phyloP scores from a whole-genome alignment of 176 grass and related monocot genomes.

The Carex scoparia region DNA sequence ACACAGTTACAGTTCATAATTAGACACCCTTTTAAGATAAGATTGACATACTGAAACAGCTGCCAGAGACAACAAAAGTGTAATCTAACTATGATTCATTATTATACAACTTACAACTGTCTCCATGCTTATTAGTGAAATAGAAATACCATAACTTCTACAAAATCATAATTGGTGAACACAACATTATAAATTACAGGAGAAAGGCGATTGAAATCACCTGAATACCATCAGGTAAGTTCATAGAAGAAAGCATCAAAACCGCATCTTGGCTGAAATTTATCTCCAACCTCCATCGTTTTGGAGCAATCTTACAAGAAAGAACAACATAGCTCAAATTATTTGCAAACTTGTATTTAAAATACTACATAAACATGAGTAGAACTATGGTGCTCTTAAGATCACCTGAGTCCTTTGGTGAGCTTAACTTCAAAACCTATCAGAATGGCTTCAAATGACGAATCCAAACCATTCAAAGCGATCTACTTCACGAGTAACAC shows the following conservation, averaged over 20 bases:
- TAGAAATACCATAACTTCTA: background rate
- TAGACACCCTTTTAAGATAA: background rate
- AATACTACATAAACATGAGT: background rate
- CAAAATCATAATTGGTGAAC: background rate
- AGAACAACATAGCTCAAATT: slow-evolving; percentile 2
- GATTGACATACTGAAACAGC: background rate
- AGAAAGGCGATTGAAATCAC: slow-evolving; percentile 28
- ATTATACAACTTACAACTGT: background rate
- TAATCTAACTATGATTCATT: background rate
- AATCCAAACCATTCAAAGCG: too few species aligned
- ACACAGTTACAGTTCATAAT: background rate
- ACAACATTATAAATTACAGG: background rate
- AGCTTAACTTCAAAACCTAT: too few species aligned
- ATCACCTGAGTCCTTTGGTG: too few species aligned
- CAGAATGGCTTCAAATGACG: too few species aligned
- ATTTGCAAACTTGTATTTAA: background rate
- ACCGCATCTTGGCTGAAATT: slow-evolving; percentile 93
- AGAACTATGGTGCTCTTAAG: too few species aligned
- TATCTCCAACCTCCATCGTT: slow-evolving; percentile 88
- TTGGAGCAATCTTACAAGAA: slow-evolving; percentile 61
- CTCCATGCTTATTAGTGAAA: background rate
- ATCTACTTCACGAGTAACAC: too few species aligned
- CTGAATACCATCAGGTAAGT: slow-evolving; percentile 92
- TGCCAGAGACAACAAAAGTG: background rate
- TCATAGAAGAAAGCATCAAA: slow-evolving; percentile 97